Conservation (phyloP, 371 early-diverging fungal species). For the Haplosporangium sp. region DNA sequence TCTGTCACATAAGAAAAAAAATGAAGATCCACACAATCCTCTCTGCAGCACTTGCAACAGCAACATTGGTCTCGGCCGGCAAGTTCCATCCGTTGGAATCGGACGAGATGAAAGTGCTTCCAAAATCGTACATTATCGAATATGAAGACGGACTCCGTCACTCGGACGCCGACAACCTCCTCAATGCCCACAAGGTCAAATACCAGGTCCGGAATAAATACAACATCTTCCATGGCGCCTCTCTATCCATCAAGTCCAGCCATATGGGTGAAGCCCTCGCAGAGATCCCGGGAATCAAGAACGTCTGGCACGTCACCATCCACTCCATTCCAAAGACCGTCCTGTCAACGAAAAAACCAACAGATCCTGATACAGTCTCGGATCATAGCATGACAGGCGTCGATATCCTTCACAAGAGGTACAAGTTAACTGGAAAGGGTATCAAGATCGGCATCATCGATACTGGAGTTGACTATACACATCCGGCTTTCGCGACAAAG, state of each 20-base stretch:
- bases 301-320: slow-evolving; percentile 35
- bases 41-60: slow-evolving; percentile 33
- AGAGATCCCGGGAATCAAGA: slow-evolving; percentile 37
- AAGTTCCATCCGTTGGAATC: slow-evolving; percentile 14
- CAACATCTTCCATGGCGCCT: slow-evolving; percentile 27
- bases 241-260: slow-evolving; percentile 19
- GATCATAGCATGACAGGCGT: slow-evolving; percentile 72
- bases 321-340: slow-evolving; percentile 12
- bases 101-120: slow-evolving; percentile 8
- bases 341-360: slow-evolving; percentile 10
- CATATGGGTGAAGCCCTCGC: slow-evolving; percentile 26
- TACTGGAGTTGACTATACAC: slow-evolving; percentile 69
- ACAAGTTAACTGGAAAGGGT: slow-evolving; percentile 68
- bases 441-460: slow-evolving; percentile 78
- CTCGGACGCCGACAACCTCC: slow-evolving; percentile 8
- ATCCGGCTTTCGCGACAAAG: slow-evolving; percentile 61
- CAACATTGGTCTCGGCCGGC: slow-evolving; percentile 31
- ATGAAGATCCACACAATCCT: slow-evolving; percentile 31
- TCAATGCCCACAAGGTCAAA: slow-evolving; percentile 14
- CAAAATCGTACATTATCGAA: slow-evolving; percentile 24
- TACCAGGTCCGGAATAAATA: slow-evolving; percentile 25
- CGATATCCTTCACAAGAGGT: slow-evolving; percentile 57
- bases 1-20: background rate
- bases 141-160: slow-evolving; percentile 17
- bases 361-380: slow-evolving; percentile 17